Percentiles rank a stretch among this genome's conserved stretches.
Conservation (phyloP, 2,329 filamentous ascomycete species). For the Rhinocladiella similis region DNA sequence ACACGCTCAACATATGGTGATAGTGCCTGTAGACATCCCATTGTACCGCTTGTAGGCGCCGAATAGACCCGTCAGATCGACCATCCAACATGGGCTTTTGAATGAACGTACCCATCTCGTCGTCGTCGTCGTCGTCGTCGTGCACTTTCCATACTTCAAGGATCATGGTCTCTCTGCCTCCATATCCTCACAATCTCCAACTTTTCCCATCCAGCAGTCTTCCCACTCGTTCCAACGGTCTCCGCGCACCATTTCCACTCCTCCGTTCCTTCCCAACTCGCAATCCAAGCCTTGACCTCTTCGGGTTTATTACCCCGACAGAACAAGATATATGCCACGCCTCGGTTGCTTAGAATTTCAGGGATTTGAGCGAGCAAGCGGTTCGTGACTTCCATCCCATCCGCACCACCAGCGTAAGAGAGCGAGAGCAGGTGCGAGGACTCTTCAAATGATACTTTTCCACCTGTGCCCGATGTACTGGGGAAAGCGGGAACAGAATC, state of each 20-base stretch:
- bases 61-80: too few relatives aligned
- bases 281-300: conserved; percentile 65
- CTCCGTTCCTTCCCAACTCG: conserved; percentile 50
- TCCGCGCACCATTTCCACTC: conserved; percentile 65
- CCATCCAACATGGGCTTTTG: too few relatives aligned
- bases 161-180: conserved; percentile 43
- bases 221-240: conserved; percentile 79
- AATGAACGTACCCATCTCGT: too few relatives aligned
- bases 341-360: conserved; percentile 60
- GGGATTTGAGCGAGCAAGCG: conserved; percentile 72
- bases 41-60: too few relatives aligned
- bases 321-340: conserved; percentile 85
- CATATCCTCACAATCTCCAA: conserved; percentile 86
- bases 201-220: conserved; percentile 91
- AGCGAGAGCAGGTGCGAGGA: conserved; percentile 82
- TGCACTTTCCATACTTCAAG: background rate
- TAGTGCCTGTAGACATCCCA: too few relatives aligned
- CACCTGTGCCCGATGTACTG: conserved; percentile 12
- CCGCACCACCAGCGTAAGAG: conserved; percentile 82
- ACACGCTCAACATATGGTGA: too few relatives aligned
- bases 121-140: too few relatives aligned
- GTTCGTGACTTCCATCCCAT: conserved; percentile 94
- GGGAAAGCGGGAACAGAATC: conserved; percentile 65
- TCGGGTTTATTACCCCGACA: conserved; percentile 89
- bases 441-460: conserved; percentile 60